phyloP scores from a whole-genome alignment of 1,284 basidiomycete genomes.

The Neonothopanus nambi region DNA sequence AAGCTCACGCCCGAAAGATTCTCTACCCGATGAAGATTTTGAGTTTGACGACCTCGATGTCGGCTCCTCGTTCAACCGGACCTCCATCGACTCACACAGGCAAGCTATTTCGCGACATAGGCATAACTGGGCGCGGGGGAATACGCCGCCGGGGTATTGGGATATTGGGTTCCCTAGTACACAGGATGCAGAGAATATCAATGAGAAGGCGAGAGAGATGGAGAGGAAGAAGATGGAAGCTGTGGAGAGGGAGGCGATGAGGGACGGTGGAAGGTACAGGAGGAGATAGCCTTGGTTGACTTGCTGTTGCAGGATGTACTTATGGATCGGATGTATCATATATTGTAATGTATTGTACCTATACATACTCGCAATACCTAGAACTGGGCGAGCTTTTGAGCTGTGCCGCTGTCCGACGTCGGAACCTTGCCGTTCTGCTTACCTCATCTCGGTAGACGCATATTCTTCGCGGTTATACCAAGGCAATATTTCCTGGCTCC shows the following conservation, averaged over 20 bases:
- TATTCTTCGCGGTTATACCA: no score
- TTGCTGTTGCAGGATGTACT: no score
- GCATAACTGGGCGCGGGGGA: conserved; percentile 65
- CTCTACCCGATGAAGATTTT: conserved; percentile 13
- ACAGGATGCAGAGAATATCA: conserved; percentile 38
- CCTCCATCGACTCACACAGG: conserved; percentile 56
- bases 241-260: conserved; percentile 61
- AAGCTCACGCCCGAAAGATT: conserved; percentile 10
- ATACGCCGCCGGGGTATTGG: conserved; percentile 87
- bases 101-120: conserved; percentile 81
- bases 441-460: no score
- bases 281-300: conserved; percentile 5
- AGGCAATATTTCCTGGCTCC: no score
- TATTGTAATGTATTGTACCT: no score
- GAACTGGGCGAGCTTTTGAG: no score
- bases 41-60: not conserved
- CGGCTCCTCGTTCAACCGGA: not conserved
- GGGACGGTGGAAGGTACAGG: conserved; percentile 40
- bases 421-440: no score
- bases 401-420: no score
- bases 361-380: no score
- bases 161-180: conserved; percentile 87
- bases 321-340: no score
- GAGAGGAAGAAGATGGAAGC: conserved; percentile 60
- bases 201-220: conserved; percentile 7